Evolutionary conservation across 805 yeast species (phyloP), one percentile per base, ranked within the genome.

Genomic region (Ogataea methylovora): DNA sequence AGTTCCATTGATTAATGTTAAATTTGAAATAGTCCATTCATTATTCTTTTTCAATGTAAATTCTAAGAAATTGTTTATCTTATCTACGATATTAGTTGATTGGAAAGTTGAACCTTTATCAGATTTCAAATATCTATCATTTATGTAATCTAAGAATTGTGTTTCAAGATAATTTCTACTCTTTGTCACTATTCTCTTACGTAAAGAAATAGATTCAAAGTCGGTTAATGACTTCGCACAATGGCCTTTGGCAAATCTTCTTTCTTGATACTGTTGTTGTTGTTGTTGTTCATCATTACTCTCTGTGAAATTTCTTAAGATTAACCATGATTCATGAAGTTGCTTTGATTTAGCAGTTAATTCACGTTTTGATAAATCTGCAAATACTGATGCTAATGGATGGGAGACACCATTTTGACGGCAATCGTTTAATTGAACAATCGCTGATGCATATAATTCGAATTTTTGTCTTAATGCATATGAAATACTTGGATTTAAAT

Each of bases 61-160:
- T 39, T 76, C 68, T 49, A 74, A 56, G 49, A 84, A 71, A 33
- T 81, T 75, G 39, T 72, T 71, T 22, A 88, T 73, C 49, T 84
- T 88, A 54, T 78, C 80, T 29, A 78, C 63, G 42, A 78, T 78
- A 2, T 84, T 35, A 1, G 36, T 76, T 11, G 94, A 85, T 29
- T 63, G 40, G 38, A 58, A 37, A 49, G 49, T 34, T 4, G 40
- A 14, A 1, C 41, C 31, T 8, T 34, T 38, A 22, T 45, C 33
- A 32, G 66, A 42, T 48, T 71, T 69, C 41, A 68, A 52, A 58
- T 76, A 76, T 43, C 84, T 60, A 29, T 71, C 74, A 46, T 84
- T 85, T 41, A 87, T 73, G 53, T 79, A 76, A 29, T 73, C 79
- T 48, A 73, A 72, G 58, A 87, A 90, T 56, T 90, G 97, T 8